Evolutionary conservation across 2,329 filamentous ascomycete genomes (phyloP), one percentile per base, ranked within the genome.

Genomic region (Karstenula rhodostoma): DNA sequence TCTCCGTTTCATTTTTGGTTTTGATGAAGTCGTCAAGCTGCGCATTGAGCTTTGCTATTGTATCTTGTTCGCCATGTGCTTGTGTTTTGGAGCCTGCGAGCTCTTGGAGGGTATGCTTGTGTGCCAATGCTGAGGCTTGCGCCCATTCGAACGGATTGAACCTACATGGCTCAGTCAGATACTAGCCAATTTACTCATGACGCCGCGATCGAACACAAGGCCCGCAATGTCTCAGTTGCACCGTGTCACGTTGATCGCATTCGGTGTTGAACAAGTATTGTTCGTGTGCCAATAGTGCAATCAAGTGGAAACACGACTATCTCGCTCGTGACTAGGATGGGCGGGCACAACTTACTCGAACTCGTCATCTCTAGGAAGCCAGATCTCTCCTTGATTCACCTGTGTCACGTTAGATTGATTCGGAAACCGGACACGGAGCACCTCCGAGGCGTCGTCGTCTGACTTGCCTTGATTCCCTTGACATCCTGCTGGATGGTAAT

Each of bases 101-200:
- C 17, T 82, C 78, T 46, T 80, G 73, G 50, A 82, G 79, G 37
- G 83, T 81, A 29, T 77, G 77, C 22, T 76, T 72, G 50, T 84
- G 80, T 19, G 82, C 79, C 58, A 84, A 78, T 10, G 86, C 82
- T 5, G 88, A 86, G 22, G 81, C 79, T 44, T 84, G 85, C 60
- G 89, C 90, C 91, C 91, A 94, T 58, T 90, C 87, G 62, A 90
- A 90, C 4, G 89, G 79, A 57, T 87, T 84, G 62, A 92, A 84
- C n/a, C 52, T 55, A 22, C 17, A 35, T 17, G 12, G 4, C 19
- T 23, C 19, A 17, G 49, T 52, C 49, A 52, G 49, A 40, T 22
- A 40, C 33, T 27, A 52, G 12, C 17, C 17, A 17, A 17, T 52
- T 37, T 29, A 22, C 19, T 51, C 48, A 42, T 42, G 33, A 52